Evolutionary conservation across 768 basidiomycete species (phyloP).

Genomic region (Boletus eberwhitei): DNA sequence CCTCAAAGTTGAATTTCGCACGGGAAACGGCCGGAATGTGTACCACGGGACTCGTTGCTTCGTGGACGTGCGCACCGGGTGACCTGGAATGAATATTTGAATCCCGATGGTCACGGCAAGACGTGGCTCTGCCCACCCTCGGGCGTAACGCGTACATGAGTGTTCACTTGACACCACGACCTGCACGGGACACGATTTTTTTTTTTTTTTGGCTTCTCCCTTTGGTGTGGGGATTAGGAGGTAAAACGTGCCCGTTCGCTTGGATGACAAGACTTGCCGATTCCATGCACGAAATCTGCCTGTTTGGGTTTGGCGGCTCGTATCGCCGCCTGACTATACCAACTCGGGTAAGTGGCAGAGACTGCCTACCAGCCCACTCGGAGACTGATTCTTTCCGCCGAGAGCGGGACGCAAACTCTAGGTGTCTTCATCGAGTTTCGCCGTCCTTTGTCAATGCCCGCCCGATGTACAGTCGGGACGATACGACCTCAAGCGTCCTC

Average conservation of each 20-base stretch:
- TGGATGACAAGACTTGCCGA: background rate
- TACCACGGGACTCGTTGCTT: background rate
- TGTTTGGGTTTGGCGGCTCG: background rate
- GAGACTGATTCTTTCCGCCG: too few relatives aligned
- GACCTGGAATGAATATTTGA: too few relatives aligned
- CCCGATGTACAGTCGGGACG: too few relatives aligned
- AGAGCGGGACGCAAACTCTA: background rate
- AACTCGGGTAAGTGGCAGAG: background rate
- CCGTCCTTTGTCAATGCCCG: background rate
- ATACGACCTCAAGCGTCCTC: background rate
- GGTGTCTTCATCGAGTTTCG: background rate
- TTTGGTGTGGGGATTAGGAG: background rate
- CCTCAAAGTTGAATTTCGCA: background rate
- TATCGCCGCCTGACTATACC: background rate
- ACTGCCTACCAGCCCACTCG: background rate
- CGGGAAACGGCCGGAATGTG: background rate
- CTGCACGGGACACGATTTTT: background rate
- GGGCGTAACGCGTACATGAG: background rate
- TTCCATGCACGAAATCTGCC: background rate
- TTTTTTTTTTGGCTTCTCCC: background rate
- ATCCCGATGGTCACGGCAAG: background rate
- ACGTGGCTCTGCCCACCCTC: background rate
- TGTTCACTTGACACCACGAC: background rate
- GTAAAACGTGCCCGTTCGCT: background rate
- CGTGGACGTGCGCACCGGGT: background rate